These are phyloP conservation scores for Solanum bulbocastanum DNA, from an alignment of 257 asterid species.

Conservation along the genomic window DNA sequence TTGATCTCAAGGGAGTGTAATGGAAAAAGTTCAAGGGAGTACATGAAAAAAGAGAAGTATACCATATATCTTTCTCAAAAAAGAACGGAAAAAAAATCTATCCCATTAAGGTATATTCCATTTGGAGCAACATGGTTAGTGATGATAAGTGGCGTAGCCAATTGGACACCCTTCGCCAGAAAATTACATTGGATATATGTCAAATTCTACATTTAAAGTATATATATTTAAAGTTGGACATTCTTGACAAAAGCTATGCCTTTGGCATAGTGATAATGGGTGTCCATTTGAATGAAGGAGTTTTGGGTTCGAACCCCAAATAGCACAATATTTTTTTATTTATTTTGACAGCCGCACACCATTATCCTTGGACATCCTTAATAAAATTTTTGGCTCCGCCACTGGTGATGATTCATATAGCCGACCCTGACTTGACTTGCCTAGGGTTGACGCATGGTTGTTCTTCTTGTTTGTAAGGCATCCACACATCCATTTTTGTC, in stretches of 20 bases:
- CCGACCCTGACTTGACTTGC: not conserved
- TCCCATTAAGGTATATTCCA: not conserved
- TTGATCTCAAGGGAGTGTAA: not conserved
- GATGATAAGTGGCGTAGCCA: not conserved
- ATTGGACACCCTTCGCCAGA: too few relatives aligned
- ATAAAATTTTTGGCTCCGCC: too few relatives aligned
- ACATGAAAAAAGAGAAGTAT: not conserved
- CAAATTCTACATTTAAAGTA: too few relatives aligned
- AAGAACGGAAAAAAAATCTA: not conserved
- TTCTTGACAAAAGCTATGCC: too few relatives aligned
- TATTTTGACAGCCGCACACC: too few relatives aligned
- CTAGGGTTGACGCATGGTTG: not conserved
- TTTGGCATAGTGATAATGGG: too few relatives aligned
- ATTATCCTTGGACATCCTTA: too few relatives aligned
- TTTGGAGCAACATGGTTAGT: not conserved
- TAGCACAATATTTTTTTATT: too few relatives aligned
- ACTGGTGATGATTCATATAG: not conserved
- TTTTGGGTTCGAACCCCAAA: too few relatives aligned
- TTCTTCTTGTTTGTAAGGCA: not conserved
- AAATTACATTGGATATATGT: too few relatives aligned
- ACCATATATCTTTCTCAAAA: not conserved
- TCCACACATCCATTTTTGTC: not conserved
- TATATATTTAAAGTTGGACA: too few relatives aligned
- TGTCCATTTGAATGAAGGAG: too few relatives aligned
- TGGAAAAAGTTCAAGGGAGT: not conserved